Base-by-base conservation (phyloP, 2,329 filamentous ascomycete species). In the Paraconiothyrium sp. region DNA sequence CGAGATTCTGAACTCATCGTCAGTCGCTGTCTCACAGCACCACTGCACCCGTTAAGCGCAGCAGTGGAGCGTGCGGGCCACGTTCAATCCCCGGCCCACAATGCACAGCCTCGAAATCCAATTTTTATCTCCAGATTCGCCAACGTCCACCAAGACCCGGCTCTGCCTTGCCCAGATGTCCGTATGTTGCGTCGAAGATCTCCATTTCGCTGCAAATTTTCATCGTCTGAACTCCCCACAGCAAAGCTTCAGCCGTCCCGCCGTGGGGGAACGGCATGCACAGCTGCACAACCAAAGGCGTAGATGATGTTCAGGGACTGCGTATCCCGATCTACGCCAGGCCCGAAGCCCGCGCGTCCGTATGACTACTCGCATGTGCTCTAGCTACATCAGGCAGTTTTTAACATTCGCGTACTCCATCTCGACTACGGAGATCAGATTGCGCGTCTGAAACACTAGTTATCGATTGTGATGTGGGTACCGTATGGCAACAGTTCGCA, bases 91-190 rank as follows among this genome's bases (percentile, higher is more conserved):
- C 54, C 54, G 34, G 46, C 44, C 54, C 54, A 39, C 54, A 39
- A 14, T 49, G 54, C 54, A 57, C 54, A 57, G 54, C 54, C 54
- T 49, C 54, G 2, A 57, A 49, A 30, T 57, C 54, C 54, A 57
- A 20, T 57, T 57, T 57, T 57, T 32, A 57, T 55, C 20, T 22
- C 16, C 35, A 44, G n/a, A 20, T 32, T 37, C 32, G 39, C 24
- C 51, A 54, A 54, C 39, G 22, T n/a, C 14, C 37, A 14, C 39
- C 52, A 55, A 55, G 52, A 2, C 39, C n/a, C 14, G 37, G 22
- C 37, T n/a, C 13, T 13, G 35, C 39, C 16, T 34, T 46, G 52
- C 52, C 52, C 27, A 55, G 39, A 24, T 34, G 8, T 30, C 2
- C 4, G 27, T 2, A 30, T 30, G 4, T 30, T 39, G 20, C 54